Evolutionary conservation across 139 green algal species (phyloP).

Genomic region (Spirogloea muscicola): DNA sequence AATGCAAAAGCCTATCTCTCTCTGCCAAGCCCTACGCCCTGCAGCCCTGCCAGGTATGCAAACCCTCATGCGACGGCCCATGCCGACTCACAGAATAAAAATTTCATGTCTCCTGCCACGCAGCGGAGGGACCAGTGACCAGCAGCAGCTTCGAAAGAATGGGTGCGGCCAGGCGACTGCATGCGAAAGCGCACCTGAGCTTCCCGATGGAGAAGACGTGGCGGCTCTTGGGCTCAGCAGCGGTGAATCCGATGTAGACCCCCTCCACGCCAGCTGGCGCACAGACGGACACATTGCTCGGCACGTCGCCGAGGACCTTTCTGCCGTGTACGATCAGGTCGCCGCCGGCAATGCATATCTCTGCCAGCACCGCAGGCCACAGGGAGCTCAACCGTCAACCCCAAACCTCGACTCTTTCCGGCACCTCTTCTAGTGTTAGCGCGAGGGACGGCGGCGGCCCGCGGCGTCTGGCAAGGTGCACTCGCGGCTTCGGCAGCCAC

Average conservation of each 20-base stretch:
- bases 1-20: neutral
- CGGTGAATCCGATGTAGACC: slow-evolving; percentile 5
- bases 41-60: neutral
- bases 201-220: slow-evolving; percentile 16
- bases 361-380: no score
- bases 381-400: slow-evolving; percentile 3
- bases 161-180: no score
- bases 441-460: no score
- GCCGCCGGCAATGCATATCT: neutral
- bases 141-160: no score
- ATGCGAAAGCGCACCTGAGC: slow-evolving; percentile 2
- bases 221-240: slow-evolving; percentile 3
- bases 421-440: no score
- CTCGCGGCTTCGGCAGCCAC: no score
- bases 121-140: no score
- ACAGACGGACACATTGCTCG: slow-evolving; percentile 3
- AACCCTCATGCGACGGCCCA: neutral
- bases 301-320: slow-evolving; percentile 17
- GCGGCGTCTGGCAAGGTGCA: no score
- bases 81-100: neutral
- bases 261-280: neutral
- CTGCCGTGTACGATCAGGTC: slow-evolving; percentile 4
- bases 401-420: no score
- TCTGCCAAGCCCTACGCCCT: no score
- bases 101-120: no score